Evolutionary conservation across 805 yeast genomes (phyloP), one percentile per base, ranked within the genome.

Genomic region (Teunomyces kruisii): DNA sequence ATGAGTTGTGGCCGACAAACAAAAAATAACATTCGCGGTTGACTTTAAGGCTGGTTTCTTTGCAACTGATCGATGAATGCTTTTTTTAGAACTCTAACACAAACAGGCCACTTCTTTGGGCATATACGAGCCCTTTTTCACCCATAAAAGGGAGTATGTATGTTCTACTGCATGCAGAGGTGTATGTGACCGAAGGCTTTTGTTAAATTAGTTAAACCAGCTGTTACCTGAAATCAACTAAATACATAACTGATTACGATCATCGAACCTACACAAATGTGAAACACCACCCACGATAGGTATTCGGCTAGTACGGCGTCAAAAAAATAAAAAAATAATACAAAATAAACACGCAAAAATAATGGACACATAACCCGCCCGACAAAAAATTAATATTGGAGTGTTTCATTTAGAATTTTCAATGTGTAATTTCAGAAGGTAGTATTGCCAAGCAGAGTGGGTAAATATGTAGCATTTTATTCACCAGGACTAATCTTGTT

Each of bases 221-320:
- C n/a, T n/a, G n/a, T n/a, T n/a, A n/a, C n/a, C n/a, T n/a, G n/a
- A n/a, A n/a, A n/a, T n/a, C n/a, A n/a, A 19, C 22, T 19, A 19
- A 19, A 19, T 19, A 19, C 22, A 19, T 9, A 5, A 26, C 9
- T 26, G 12, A 26, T 26, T 26, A 26, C 28, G 12, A 26, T 26
- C 28, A 26, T 26, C 28, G 28, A 26, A 26, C 28, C 3, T 26
- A 26, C 7, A 22, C 28, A 8, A 26, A 10, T 3, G 28, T 19
- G 22, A 19, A 19, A 19, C 22, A 19, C 22, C 6, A 19, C 22
- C n/a, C 24, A 17, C 17, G 36, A 32, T 32, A 12, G 36, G 36
- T 32, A 32, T 22, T 32, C 36, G 36, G 36, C 36, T 32, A 32
- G 6, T 12, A 32, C 36, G 24, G 36, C 26, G 36, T 32, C 17